phyloP scores from a whole-genome alignment of 371 early-diverging fungal genomes.

The Mucor irregularis region DNA sequence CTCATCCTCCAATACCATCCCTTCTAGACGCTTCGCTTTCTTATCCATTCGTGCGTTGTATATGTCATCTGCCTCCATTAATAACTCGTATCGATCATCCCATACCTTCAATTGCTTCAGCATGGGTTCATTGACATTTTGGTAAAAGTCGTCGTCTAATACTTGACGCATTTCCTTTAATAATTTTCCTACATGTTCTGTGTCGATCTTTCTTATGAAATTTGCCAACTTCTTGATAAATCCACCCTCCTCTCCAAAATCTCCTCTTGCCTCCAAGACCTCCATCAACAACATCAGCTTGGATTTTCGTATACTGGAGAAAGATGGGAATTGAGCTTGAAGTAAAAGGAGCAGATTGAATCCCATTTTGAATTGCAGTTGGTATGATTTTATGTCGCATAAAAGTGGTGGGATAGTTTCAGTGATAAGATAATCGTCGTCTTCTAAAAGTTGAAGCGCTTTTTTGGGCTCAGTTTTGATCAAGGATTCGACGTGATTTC shows the following conservation, averaged over 20 bases:
- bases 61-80: constrained; percentile 9
- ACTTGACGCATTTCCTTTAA: constrained; percentile 6
- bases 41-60: constrained; percentile 14
- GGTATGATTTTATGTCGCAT: constrained; percentile 47
- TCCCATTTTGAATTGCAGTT: constrained; percentile 49
- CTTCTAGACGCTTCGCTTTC: constrained; percentile 35
- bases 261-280: constrained; percentile 44
- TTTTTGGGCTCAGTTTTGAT: constrained; percentile 42
- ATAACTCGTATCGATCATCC: constrained; percentile 9
- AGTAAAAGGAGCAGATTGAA: constrained; percentile 53
- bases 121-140: constrained; percentile 2
- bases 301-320: constrained; percentile 45
- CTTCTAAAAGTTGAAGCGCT: constrained; percentile 53
- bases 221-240: constrained; percentile 22
- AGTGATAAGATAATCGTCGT: constrained; percentile 53
- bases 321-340: constrained; percentile 48
- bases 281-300: constrained; percentile 54
- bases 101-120: constrained; percentile 18
- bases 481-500: constrained; percentile 51
- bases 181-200: constrained; percentile 9
- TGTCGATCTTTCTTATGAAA: constrained; percentile 32
- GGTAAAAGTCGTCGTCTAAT: constrained; percentile 7
- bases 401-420: constrained; percentile 44
- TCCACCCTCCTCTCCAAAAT: constrained; percentile 18
- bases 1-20: constrained; percentile 32